A percentile compares a stretch with the other conserved stretches of the same genome.
phyloP scores from a whole-genome alignment of 805 yeast genomes.

The Saccharomyces kudriavzevii region DNA sequence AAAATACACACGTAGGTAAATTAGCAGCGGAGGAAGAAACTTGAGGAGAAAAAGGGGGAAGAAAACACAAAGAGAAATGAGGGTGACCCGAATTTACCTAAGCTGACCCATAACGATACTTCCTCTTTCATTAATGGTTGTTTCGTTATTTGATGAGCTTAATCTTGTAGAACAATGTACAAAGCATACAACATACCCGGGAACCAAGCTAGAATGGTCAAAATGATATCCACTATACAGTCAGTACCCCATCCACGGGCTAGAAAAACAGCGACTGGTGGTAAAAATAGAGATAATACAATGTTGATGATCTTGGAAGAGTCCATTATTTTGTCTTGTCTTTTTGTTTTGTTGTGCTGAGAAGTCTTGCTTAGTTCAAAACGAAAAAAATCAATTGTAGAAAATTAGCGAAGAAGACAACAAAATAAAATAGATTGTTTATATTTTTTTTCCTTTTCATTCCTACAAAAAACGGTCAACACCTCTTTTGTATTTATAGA shows the following conservation, averaged over 20 bases:
- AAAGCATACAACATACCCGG: slow-evolving; percentile 76
- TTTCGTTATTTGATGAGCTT: not conserved
- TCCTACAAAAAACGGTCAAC: not conserved
- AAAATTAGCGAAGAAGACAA: not conserved
- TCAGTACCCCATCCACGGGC: slow-evolving; percentile 57
- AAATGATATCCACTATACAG: slow-evolving; percentile 55
- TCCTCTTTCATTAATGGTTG: not conserved
- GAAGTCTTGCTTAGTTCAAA: not conserved
- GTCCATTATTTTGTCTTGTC: slow-evolving; percentile 24
- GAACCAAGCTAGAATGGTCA: slow-evolving; percentile 44
- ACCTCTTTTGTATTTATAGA: not conserved
- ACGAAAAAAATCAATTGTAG: not conserved
- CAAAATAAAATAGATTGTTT: not conserved
- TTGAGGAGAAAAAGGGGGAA: not conserved
- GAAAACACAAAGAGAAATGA: not conserved
- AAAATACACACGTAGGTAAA: not conserved
- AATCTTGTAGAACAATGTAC: slow-evolving; percentile 41
- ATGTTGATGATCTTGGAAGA: slow-evolving; percentile 32
- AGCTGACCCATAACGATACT: not conserved
- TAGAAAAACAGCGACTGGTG: slow-evolving; percentile 72
- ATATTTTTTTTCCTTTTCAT: not conserved
- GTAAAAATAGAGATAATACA: slow-evolving; percentile 51
- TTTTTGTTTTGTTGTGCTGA: not conserved
- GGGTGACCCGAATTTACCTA: not conserved
- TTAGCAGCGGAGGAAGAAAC: not conserved